A percentile compares a stretch with the other conserved stretches of the same genome.
Evolutionary conservation across 2,329 filamentous ascomycete species (phyloP).

Genomic region (Microascus cirrosus): DNA sequence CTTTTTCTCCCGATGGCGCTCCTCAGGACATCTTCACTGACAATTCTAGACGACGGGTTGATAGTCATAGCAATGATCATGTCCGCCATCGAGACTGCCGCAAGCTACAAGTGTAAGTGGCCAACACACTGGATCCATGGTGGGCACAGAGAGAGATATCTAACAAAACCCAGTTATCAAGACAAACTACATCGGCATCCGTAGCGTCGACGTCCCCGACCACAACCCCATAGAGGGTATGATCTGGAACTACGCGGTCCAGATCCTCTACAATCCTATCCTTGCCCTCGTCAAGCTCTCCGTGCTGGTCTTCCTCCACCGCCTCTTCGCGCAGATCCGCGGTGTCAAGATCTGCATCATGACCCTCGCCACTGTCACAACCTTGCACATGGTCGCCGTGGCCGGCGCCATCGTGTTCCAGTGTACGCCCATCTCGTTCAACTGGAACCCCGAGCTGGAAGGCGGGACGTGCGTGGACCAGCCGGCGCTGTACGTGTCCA

Average conservation of each 20-base stretch:
- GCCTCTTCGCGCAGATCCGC: slow-evolving; percentile 23
- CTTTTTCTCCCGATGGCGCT: not conserved
- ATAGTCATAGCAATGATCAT: slow-evolving; percentile 14
- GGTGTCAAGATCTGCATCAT: slow-evolving; percentile 17
- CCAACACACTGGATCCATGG: not conserved
- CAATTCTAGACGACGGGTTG: slow-evolving; percentile 13
- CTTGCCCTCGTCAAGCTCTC: slow-evolving; percentile 32
- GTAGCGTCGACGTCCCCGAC: slow-evolving; percentile 9
- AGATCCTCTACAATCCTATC: slow-evolving; percentile 31
- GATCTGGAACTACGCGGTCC: slow-evolving; percentile 23
- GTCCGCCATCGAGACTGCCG: slow-evolving; percentile 4
- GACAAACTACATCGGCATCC: slow-evolving; percentile 18
- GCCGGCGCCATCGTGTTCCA: slow-evolving; percentile 27
- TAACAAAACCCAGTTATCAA: slow-evolving; percentile 11
- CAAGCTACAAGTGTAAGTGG: slow-evolving; percentile 15
- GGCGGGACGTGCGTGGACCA: slow-evolving; percentile 21
- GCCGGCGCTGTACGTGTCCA: slow-evolving; percentile 18
- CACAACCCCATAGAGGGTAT: slow-evolving; percentile 9
- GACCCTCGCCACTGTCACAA: slow-evolving; percentile 21
- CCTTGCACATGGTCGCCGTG: slow-evolving; percentile 19
- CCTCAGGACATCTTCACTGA: not conserved
- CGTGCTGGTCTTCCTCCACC: slow-evolving; percentile 31
- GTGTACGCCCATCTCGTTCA: slow-evolving; percentile 21
- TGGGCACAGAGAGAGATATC: not conserved
- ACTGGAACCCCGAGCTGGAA: slow-evolving; percentile 16